Evolutionary conservation across 1,284 basidiomycete genomes (phyloP).

Genomic region (Meira nashicola): DNA sequence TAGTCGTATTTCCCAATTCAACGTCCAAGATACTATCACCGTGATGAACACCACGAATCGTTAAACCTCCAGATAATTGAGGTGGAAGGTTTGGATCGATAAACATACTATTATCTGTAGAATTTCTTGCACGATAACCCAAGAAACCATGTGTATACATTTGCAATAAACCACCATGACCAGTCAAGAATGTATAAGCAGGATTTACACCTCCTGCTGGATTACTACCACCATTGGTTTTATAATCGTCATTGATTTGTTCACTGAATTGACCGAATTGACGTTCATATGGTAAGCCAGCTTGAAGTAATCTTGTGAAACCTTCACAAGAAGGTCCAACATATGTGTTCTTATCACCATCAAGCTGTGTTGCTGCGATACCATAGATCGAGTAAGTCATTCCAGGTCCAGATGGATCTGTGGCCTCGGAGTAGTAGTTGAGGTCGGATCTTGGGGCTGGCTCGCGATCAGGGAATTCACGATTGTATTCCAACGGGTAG

Average conservation of each 20-base stretch:
- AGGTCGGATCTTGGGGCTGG: constrained; percentile 20
- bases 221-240: not conserved
- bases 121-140: constrained; percentile 26
- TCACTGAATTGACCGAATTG: constrained; percentile 44
- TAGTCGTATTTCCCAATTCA: constrained; percentile 12
- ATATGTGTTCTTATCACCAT: too few relatives aligned
- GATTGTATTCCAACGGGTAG: constrained; percentile 35
- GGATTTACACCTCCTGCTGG: constrained; percentile 33
- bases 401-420: constrained; percentile 28
- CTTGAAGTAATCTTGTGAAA: constrained; percentile 32
- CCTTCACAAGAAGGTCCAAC: constrained; percentile 27
- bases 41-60: constrained; percentile 32
- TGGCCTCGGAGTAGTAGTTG: constrained; percentile 30
- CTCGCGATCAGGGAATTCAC: not conserved
- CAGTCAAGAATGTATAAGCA: constrained; percentile 42
- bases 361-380: constrained; percentile 20
- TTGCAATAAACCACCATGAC: constrained; percentile 23
- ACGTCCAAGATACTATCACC: constrained; percentile 24
- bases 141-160: constrained; percentile 40
- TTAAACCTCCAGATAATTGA: constrained; percentile 31
- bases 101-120: constrained; percentile 20
- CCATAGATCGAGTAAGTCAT: constrained; percentile 41
- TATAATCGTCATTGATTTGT: constrained; percentile 27
- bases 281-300: constrained; percentile 30
- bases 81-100: constrained; percentile 34